Evolutionary conservation across 2,329 filamentous ascomycete species (phyloP), one percentile per base, ranked within the genome.

Genomic region (Paramyrothecium roridum): DNA sequence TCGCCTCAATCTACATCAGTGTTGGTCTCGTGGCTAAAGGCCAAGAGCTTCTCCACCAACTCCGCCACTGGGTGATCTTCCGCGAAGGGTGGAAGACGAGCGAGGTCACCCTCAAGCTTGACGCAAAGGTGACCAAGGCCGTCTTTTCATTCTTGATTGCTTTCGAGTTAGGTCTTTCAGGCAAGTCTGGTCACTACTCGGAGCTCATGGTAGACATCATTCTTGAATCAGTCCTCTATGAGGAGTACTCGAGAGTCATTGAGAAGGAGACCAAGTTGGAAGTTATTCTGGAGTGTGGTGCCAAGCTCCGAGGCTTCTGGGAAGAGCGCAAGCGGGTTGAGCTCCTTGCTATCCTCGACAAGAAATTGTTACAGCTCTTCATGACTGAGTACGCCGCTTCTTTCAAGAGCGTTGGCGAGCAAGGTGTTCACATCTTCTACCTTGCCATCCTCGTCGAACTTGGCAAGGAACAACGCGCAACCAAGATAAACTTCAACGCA

Each of bases 31-130:
- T 67, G 37, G 57, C 72, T 54, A 63, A 75, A 54, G 73, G 75
- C 40, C 62, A 72, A 48, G 67, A 77, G 55, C 63, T 82, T 1
- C 71, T 81, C 10, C 72, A 76, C 6, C 77, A 82, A 57, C 63
- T 83, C 19, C 79, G 79, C 30, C 73, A 77, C 26, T 74, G 82
- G 56, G 70, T 81, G 48, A 75, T 81, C 54, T 78, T 80, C 56
- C 48, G 56, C 17, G 64, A 59, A 16, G 46, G 37, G 0, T 56
- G 62, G 51, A 75, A 76, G 20, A 71, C 75, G 43, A 72, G 67
- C 1, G 70, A 71, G 19, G 65, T 74, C 13, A 70, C 67, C 1
- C 65, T 79, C 58, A 72, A 72, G 56, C 58, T 78, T 12, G 63
- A 71, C 2, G 62, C 65, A 2, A 67, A 69, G 45, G 60, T 73